phyloP scores from a whole-genome alignment of 202 grass and related monocot species.

The Musa balbisiana region DNA sequence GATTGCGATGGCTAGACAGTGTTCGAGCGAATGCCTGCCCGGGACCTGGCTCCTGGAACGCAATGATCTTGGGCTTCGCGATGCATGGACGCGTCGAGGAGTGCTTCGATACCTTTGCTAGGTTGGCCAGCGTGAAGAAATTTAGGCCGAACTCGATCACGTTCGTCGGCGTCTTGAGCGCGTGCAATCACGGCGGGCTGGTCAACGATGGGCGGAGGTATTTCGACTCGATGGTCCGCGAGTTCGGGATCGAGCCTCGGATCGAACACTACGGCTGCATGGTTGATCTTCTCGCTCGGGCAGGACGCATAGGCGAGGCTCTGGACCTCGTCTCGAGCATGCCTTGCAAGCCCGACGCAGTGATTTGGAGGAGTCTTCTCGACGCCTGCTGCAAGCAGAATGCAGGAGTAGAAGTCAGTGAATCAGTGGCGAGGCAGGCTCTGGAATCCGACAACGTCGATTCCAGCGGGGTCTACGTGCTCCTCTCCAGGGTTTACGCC shows the following conservation, averaged over 20 bases:
- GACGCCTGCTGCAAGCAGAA: constrained; percentile 80
- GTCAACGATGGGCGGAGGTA: constrained; percentile 46
- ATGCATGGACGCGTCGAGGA: constrained; percentile 46
- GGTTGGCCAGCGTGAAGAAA: constrained; percentile 26
- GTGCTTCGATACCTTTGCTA: constrained; percentile 42
- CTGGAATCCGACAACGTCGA: constrained; percentile 55
- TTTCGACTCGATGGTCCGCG: constrained; percentile 39
- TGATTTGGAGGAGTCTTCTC: constrained; percentile 87
- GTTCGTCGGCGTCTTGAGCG: constrained; percentile 53
- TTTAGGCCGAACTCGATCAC: constrained; percentile 60
- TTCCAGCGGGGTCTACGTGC: constrained; percentile 56
- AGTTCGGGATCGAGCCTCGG: constrained; percentile 42
- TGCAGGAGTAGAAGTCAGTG: constrained; percentile 53
- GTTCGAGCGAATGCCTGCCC: constrained; percentile 57
- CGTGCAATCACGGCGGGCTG: constrained; percentile 67
- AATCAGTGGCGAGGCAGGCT: constrained; percentile 57
- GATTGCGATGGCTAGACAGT: constrained; percentile 44
- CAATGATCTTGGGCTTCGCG: constrained; percentile 63
- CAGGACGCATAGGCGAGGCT: constrained; percentile 59
- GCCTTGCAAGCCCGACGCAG: constrained; percentile 52
- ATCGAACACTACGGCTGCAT: constrained; percentile 92
- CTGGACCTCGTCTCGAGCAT: constrained; percentile 51
- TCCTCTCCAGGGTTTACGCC: constrained; percentile 70
- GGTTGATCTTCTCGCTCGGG: constrained; percentile 74
- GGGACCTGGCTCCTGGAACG: constrained; percentile 75